Percentiles rank a stretch among this genome's conserved stretches.
Conservation (phyloP, 768 basidiomycete species). For the Lanmaoa pseudosensibilis region DNA sequence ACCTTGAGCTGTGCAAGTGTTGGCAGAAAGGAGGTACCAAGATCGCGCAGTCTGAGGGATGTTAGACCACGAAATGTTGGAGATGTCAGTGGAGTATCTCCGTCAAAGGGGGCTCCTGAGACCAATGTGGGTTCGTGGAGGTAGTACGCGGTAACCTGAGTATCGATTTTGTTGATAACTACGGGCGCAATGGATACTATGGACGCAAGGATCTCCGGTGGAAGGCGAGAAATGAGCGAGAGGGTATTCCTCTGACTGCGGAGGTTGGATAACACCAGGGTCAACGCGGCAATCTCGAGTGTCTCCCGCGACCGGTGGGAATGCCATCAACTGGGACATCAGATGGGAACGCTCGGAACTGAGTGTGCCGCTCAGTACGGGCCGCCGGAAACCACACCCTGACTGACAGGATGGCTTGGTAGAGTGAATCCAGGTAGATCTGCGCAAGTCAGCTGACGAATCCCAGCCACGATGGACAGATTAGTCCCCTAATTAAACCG, state of each 20-base stretch:
- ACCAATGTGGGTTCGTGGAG: slow-evolving; percentile 24
- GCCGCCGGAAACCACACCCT: background rate
- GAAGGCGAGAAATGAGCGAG: slow-evolving; percentile 20
- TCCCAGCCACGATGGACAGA: too few relatives aligned
- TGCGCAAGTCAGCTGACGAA: too few relatives aligned
- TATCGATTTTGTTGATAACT: background rate
- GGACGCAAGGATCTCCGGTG: slow-evolving; percentile 22
- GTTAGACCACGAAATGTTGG: slow-evolving; percentile 37
- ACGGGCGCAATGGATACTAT: slow-evolving; percentile 18
- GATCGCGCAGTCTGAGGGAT: slow-evolving; percentile 37
- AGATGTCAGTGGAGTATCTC: slow-evolving; percentile 39
- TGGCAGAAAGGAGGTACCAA: slow-evolving; percentile 28
- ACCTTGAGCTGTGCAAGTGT: slow-evolving; percentile 33
- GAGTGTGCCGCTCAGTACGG: background rate
- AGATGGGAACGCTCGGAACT: background rate
- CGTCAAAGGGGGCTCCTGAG: slow-evolving; percentile 31
- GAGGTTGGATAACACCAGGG: slow-evolving; percentile 13
- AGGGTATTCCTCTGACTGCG: slow-evolving; percentile 18
- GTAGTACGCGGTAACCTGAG: background rate
- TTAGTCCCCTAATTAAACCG: too few relatives aligned
- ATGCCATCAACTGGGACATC: background rate
- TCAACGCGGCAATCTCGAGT: slow-evolving; percentile 12
- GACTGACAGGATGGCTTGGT: slow-evolving; percentile 1
- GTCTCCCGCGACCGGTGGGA: background rate
- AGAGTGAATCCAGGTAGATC: background rate